These are phyloP conservation scores for Colletotrichum scovillei DNA, from an alignment of 2,329 filamentous ascomycete species.

Conservation along the genomic window DNA sequence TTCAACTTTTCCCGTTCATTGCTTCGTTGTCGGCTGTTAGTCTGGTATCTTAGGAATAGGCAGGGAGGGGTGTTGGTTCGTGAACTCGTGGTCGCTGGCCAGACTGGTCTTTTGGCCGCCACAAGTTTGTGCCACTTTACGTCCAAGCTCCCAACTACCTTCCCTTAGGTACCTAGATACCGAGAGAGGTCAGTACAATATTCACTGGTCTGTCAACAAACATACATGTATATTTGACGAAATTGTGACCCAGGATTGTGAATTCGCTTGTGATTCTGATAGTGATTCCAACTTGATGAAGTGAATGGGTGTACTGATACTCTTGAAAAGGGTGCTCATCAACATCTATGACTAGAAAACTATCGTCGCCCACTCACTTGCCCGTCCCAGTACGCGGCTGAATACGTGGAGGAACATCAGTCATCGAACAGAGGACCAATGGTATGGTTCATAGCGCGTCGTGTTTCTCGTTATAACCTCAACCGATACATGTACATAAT, in stretches of 20 bases:
- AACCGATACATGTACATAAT: conserved; percentile 22
- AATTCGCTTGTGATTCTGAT: too few relatives aligned
- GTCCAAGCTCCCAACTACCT: not conserved
- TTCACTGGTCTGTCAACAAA: too few relatives aligned
- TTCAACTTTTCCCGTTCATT: not conserved
- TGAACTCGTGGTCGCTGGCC: not conserved
- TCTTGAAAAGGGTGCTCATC: too few relatives aligned
- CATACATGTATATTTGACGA: too few relatives aligned
- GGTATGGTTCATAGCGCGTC: conserved; percentile 21
- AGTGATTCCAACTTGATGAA: too few relatives aligned
- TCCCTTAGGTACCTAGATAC: too few relatives aligned
- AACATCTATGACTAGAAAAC: too few relatives aligned
- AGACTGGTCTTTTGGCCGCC: not conserved
- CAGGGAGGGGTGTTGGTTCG: not conserved
- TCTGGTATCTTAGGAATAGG: not conserved
- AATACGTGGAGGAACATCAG: not conserved
- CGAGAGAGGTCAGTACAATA: too few relatives aligned
- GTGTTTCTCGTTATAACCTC: conserved; percentile 27
- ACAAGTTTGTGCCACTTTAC: not conserved
- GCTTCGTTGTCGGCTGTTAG: not conserved
- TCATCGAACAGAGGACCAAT: not conserved
- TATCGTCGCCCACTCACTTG: too few relatives aligned
- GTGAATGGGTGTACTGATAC: too few relatives aligned
- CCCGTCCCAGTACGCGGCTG: too few relatives aligned
- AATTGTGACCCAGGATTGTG: too few relatives aligned